These are phyloP conservation scores for Wickerhamomyces queroliae DNA, from an alignment of 805 yeast species.

Conservation along the genomic window DNA sequence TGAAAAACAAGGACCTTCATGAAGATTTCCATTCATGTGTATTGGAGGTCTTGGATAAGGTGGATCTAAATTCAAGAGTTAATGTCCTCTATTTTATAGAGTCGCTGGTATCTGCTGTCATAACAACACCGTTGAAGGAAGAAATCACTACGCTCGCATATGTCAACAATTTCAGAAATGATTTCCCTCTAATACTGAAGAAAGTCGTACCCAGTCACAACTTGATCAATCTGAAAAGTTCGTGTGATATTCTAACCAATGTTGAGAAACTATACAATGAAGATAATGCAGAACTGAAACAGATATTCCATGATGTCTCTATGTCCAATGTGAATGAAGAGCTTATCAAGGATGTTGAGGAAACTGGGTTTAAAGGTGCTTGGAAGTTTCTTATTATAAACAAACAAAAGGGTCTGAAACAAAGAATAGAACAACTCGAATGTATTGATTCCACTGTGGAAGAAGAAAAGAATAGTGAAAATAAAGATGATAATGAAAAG, in stretches of 20 bases:
- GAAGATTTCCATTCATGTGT: slow-evolving; percentile 69
- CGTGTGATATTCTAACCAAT: slow-evolving; percentile 13
- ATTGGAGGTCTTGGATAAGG: slow-evolving; percentile 46
- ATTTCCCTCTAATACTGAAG: slow-evolving; percentile 27
- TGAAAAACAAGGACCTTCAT: slow-evolving; percentile 49
- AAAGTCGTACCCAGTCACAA: slow-evolving; percentile 30
- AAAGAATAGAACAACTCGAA: slow-evolving; percentile 7
- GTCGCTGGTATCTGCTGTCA: slow-evolving; percentile 40
- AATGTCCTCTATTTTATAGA: slow-evolving; percentile 69
- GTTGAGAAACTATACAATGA: slow-evolving; percentile 12
- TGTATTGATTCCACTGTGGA: neutral
- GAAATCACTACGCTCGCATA: slow-evolving; percentile 14
- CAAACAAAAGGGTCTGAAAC: slow-evolving; percentile 11
- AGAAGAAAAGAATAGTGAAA: slow-evolving; percentile 1
- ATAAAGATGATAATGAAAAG: neutral
- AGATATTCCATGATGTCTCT: slow-evolving; percentile 1
- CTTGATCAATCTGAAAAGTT: slow-evolving; percentile 14
- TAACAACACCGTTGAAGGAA: neutral
- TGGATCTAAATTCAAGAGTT: slow-evolving; percentile 56
- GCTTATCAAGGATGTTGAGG: neutral
- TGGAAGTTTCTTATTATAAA: slow-evolving; percentile 18
- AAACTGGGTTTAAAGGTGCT: slow-evolving; percentile 13
- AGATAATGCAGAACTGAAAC: slow-evolving; percentile 4
- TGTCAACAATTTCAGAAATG: slow-evolving; percentile 22
- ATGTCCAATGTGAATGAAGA: slow-evolving; percentile 3